phyloP scores from a whole-genome alignment of 257 asterid species.

The Solanum piurae region DNA sequence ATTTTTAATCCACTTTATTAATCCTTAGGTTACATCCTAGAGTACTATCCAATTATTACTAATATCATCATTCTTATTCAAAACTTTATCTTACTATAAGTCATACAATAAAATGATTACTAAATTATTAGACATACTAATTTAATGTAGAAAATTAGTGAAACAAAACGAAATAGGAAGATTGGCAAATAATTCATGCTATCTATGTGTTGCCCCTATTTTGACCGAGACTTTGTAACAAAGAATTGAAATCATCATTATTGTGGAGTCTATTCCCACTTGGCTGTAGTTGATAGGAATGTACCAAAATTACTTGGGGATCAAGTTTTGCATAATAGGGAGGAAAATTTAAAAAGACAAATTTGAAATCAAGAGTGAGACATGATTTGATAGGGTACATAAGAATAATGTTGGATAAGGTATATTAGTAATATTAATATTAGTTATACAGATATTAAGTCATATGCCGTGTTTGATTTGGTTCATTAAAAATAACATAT shows the following conservation, averaged over 20 bases:
- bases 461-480: too few species aligned
- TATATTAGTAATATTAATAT: too few species aligned
- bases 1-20: neutral
- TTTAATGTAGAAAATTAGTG: neutral
- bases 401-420: too few species aligned
- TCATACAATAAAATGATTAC: neutral
- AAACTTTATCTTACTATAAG: neutral
- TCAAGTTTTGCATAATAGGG: neutral
- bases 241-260: neutral
- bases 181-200: neutral
- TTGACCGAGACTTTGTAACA: neutral
- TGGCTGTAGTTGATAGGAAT: neutral
- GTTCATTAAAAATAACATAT: too few species aligned
- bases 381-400: too few species aligned
- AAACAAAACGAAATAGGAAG: neutral
- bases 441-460: neutral
- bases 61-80: neutral
- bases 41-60: neutral
- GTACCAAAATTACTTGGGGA: neutral
- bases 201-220: neutral
- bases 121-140: neutral
- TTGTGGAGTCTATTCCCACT: neutral
- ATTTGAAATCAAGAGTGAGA: neutral
- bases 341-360: neutral
- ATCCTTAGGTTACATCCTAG: neutral